Conservation (phyloP, 805 yeast species). For the Phaffomyces opuntiae region DNA sequence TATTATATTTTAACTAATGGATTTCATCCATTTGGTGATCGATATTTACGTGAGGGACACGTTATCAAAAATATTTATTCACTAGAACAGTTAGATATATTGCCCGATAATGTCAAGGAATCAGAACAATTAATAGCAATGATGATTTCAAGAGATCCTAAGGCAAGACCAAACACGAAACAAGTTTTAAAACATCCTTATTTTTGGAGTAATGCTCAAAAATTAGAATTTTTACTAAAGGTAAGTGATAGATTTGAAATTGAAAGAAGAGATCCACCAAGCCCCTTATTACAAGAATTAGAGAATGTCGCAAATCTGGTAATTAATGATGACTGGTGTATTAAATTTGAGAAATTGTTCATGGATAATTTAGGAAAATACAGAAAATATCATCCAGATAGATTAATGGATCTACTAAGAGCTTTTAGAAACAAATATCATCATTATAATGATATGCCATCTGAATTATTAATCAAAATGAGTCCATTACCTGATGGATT, state of each 20-base stretch:
- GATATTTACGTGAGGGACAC: constrained; percentile 81
- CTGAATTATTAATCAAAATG: constrained; percentile 53
- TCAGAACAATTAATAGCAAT: constrained; percentile 62
- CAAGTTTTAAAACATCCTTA: constrained; percentile 75
- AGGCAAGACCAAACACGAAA: constrained; percentile 61
- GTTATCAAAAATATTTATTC: constrained; percentile 61
- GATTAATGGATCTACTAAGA: constrained; percentile 77
- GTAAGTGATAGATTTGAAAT: constrained; percentile 89
- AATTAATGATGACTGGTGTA: constrained; percentile 71
- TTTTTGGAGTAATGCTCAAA: constrained; percentile 73
- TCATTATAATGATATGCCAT: constrained; percentile 87
- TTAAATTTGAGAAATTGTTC: constrained; percentile 61
- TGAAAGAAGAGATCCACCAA: constrained; percentile 75
- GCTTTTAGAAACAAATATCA: constrained; percentile 92
- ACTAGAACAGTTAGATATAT: constrained; percentile 14
- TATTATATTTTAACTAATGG: constrained; percentile 81
- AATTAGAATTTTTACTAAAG: constrained; percentile 75
- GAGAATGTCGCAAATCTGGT: constrained; percentile 47
- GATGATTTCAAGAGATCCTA: constrained; percentile 70
- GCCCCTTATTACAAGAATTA: constrained; percentile 45
- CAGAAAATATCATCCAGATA: constrained; percentile 75
- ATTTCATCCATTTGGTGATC: constrained; percentile 91
- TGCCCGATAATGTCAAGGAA: constrained; percentile 44
- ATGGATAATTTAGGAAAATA: constrained; percentile 84
- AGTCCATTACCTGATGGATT: constrained; percentile 83